Evolutionary conservation across 2,329 filamentous ascomycete species (phyloP), one percentile per base, ranked within the genome.

Genomic region (Dactylella cylindrospora): DNA sequence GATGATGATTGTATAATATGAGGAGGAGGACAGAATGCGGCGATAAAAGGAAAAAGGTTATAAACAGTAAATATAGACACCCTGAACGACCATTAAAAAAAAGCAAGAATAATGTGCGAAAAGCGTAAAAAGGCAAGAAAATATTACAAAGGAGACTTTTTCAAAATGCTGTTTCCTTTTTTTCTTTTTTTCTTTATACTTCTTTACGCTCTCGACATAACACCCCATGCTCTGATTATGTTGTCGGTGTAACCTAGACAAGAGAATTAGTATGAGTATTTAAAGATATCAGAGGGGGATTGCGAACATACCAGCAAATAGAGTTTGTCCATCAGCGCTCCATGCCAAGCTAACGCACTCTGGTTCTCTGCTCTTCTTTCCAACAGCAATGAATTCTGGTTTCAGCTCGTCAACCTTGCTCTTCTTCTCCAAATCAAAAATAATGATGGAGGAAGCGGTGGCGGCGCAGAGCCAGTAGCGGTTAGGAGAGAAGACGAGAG

Each of bases 391-490:
- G 82, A 93, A 95, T 78, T 98, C 93, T 71, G 91, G 91, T 86
- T 95, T 96, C 78, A 98, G 85, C 85, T 97, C 93, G 73, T 97
- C 91, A 75, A 97, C 91, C 87, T 96, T 97, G 86, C 86, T 94
- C 90, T 98, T 98, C 90, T 98, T 98, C 89, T 98, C 93, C 71
- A 98, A 85, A 75, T 98, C 93, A 81, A 98, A 98, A 84, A 98
- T 97, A 84, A 96, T 96, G 84, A 98, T 97, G 84, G 84, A 90
- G 80, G 84, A 88, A 75, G 89, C 83, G 68, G 93, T 98, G 76
- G 93, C 93, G 75, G 93, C 93, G 84, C 93, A 98, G 72, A 98
- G 86, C 93, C 93, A 98, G 89, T 98, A 98, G 78, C 93, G 87
- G 89, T 98, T 98, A 75, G 93, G 93, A 69, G 93, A 97, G 88